Evolutionary conservation across 768 basidiomycete genomes (phyloP), one percentile per base, ranked within the genome.

Genomic region (Termitomyces titanicus): DNA sequence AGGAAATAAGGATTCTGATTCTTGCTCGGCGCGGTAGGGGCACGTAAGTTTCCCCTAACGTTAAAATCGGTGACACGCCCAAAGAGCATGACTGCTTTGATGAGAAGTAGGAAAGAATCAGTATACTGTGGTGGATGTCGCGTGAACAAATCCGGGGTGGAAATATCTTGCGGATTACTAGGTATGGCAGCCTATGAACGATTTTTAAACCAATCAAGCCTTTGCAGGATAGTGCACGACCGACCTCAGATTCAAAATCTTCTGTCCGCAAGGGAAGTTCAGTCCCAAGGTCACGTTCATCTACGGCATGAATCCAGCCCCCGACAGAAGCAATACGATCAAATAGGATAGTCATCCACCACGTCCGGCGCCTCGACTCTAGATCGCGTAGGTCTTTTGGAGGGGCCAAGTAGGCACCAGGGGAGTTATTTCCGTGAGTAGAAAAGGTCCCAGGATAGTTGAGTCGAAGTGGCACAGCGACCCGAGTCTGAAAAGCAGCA

Each of bases 311-410:
- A 35, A 91, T 79, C 92, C 92, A 94, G 17, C 92, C 91, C 40
- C 89, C 90, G 24, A 86, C 82, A 35, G 85, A 86, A 34, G 82
- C 81, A 45, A 92, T 90, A 27, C 91, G 86, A 68, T 94, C 91
- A 66, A 93, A 92, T 44, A 92, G 71, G 38, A 94, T 83, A 18
- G 89, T 85, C 88, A 92, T 92, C 91, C 91, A 94, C 92, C 92
- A 94, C 5, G 90, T 88, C 50, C 92, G 79, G 47, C 92, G 78
- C 57, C 91, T 77, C 40, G 82, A 85, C 70, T 94, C 91, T 53
- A 92, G 70, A 59, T 93, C 92, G 18, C 80, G 81, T 40, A 82
- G 67, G 65, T 88, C 87, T 65, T 82, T 89, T 0, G 91, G 91
- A 13, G 91, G 88, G 3, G 86, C 83, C 13, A 94, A 73, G 68